A percentile compares a stretch with the other conserved stretches of the same genome.
phyloP scores from a whole-genome alignment of 2,329 filamentous ascomycete species.

The Calycina herbarum region DNA sequence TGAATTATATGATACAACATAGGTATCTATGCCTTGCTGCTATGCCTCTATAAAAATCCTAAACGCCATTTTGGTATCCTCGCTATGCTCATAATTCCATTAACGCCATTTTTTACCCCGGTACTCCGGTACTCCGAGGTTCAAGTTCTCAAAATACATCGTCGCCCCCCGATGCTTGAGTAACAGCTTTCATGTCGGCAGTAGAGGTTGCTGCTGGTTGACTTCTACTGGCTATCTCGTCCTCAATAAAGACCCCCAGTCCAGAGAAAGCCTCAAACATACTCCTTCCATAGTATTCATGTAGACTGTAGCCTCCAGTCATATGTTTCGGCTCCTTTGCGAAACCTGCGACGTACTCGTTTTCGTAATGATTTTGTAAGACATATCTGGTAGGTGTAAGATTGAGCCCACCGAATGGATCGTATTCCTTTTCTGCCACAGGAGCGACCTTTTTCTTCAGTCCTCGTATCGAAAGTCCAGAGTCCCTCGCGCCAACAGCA shows the following conservation, averaged over 20 bases:
- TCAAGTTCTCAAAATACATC: conserved; percentile 42
- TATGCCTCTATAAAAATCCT: not conserved
- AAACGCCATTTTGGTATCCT: conserved; percentile 1
- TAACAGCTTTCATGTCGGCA: conserved; percentile 40
- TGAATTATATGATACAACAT: not conserved
- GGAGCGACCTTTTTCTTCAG: conserved; percentile 66
- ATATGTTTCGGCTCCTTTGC: conserved; percentile 63
- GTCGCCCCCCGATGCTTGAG: conserved; percentile 48
- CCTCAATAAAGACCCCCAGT: conserved; percentile 80
- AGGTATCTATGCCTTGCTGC: not conserved
- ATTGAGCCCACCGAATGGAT: conserved; percentile 78
- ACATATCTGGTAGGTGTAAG: conserved; percentile 70
- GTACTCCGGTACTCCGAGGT: not conserved
- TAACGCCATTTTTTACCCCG: not conserved
- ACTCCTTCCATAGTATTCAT: conserved; percentile 78
- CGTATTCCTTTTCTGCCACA: conserved; percentile 73
- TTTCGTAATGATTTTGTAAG: conserved; percentile 69
- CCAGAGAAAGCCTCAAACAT: conserved; percentile 90
- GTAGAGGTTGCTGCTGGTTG: conserved; percentile 34
- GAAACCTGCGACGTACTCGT: conserved; percentile 69
- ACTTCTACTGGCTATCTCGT: conserved; percentile 51
- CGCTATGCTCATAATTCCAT: not conserved
- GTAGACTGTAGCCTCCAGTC: conserved; percentile 80
- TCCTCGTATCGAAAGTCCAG: conserved; percentile 70
- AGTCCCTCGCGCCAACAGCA: conserved; percentile 22